Conservation (phyloP, 805 yeast species). For the Pichia rugopelliculosa region DNA sequence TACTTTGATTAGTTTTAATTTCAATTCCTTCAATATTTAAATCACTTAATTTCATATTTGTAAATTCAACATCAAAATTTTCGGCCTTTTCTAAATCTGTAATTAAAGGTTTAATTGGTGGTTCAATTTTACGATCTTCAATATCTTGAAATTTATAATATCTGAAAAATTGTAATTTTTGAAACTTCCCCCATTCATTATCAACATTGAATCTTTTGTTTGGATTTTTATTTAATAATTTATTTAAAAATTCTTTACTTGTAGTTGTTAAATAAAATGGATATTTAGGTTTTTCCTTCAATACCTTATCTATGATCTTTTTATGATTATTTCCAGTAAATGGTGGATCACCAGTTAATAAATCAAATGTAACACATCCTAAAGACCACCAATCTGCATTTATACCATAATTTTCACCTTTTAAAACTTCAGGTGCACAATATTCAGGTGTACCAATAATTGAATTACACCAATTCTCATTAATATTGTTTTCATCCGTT, state of each 20-base stretch:
- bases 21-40: slow-evolving; percentile 6
- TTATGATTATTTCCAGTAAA: slow-evolving; percentile 76
- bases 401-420: slow-evolving; percentile 68
- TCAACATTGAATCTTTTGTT: slow-evolving; percentile 52
- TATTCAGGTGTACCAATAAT: slow-evolving; percentile 74
- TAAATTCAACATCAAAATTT: slow-evolving; percentile 70
- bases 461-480: slow-evolving; percentile 41
- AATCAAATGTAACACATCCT: slow-evolving; percentile 72
- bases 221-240: slow-evolving; percentile 61
- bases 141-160: slow-evolving; percentile 60
- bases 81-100: slow-evolving; percentile 72
- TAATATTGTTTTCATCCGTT: slow-evolving; percentile 21
- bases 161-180: slow-evolving; percentile 65
- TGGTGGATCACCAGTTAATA: slow-evolving; percentile 80
- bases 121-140: slow-evolving; percentile 39
- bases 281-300: slow-evolving; percentile 50
- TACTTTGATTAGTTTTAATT: background rate
- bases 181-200: slow-evolving; percentile 43
- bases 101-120: slow-evolving; percentile 72
- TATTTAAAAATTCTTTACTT: slow-evolving; percentile 63
- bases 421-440: slow-evolving; percentile 82
- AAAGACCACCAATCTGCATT: slow-evolving; percentile 87
- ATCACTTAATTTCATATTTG: slow-evolving; percentile 40
- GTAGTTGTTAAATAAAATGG: slow-evolving; percentile 71
- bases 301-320: slow-evolving; percentile 63